Evolutionary conservation across 106 monocot genomes (phyloP).

Genomic region (Amphibolis antarctica): DNA sequence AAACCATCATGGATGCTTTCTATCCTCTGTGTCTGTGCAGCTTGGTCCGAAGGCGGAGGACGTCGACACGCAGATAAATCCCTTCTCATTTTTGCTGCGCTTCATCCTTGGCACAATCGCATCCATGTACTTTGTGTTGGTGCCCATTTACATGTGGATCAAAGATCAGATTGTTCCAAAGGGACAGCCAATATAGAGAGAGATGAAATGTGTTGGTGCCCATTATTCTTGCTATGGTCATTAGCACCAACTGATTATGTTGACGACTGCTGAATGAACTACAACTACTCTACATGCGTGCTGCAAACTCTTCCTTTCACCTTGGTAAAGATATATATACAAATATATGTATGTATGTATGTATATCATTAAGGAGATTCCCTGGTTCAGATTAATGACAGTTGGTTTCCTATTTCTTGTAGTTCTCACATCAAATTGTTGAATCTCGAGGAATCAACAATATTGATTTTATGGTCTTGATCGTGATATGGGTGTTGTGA

Average conservation of each 20-base stretch:
- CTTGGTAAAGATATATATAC: too few species aligned
- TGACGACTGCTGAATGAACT: background rate
- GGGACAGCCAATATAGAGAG: slow-evolving; percentile 68
- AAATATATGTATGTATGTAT: too few species aligned
- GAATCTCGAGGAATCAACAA: too few species aligned
- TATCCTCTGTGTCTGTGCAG: slow-evolving; percentile 26
- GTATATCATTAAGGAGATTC: too few species aligned
- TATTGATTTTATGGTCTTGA: too few species aligned
- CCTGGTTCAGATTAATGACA: too few species aligned
- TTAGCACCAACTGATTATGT: background rate
- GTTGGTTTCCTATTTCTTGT: too few species aligned
- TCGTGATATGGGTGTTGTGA: too few species aligned
- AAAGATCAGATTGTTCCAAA: slow-evolving; percentile 92
- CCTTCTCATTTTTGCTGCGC: slow-evolving; percentile 75
- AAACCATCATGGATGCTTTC: background rate
- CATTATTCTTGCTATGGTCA: background rate
- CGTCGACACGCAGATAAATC: slow-evolving; percentile 73
- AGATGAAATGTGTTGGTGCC: background rate
- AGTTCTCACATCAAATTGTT: too few species aligned
- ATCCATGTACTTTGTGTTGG: slow-evolving; percentile 67
- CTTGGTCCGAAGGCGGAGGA: slow-evolving; percentile 94
- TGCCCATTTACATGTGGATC: slow-evolving; percentile 98
- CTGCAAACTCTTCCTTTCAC: too few species aligned
- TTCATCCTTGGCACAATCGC: slow-evolving; percentile 71
- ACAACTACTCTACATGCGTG: too few species aligned